phyloP scores from a whole-genome alignment of 2,329 filamentous ascomycete genomes.

The Diaporthe ampelina region DNA sequence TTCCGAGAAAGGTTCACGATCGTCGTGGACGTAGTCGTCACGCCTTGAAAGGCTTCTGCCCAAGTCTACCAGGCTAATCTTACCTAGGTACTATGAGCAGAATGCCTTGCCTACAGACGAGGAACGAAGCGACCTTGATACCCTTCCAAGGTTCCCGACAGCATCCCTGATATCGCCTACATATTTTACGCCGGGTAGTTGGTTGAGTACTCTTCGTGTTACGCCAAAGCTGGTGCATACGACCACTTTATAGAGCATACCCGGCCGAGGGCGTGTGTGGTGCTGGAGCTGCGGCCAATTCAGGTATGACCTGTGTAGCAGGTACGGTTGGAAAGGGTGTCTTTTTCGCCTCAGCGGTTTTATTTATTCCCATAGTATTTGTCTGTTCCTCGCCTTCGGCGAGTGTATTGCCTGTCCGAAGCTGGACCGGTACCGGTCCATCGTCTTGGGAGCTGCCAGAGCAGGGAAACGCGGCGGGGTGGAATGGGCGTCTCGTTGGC shows the following conservation, averaged over 20 bases:
- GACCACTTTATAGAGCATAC: slow-evolving; percentile 69
- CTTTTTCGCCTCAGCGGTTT: slow-evolving; percentile 61
- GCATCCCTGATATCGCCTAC: slow-evolving; percentile 60
- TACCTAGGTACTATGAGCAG: slow-evolving; percentile 38
- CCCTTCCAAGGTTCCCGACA: slow-evolving; percentile 59
- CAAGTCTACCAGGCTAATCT: slow-evolving; percentile 41
- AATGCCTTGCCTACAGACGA: slow-evolving; percentile 61
- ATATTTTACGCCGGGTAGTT: slow-evolving; percentile 65
- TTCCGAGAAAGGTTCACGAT: neutral
- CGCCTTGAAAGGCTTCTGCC: neutral
- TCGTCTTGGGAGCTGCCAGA: slow-evolving; percentile 65
- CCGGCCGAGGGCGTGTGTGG: slow-evolving; percentile 58
- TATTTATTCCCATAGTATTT: too few species aligned
- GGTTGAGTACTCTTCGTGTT: slow-evolving; percentile 67
- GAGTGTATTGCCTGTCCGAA: slow-evolving; percentile 74
- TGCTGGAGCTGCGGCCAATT: slow-evolving; percentile 51
- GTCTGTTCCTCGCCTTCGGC: too few species aligned
- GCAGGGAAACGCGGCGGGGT: slow-evolving; percentile 45
- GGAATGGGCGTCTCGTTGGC: too few species aligned
- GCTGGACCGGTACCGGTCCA: slow-evolving; percentile 76
- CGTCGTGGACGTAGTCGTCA: slow-evolving; percentile 9
- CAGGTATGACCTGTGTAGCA: slow-evolving; percentile 55
- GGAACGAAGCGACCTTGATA: slow-evolving; percentile 59
- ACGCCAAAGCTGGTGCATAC: slow-evolving; percentile 64
- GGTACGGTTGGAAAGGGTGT: slow-evolving; percentile 66